Base-by-base conservation (phyloP, 108 stramenopile species). In the Cyclotella baltica region DNA sequence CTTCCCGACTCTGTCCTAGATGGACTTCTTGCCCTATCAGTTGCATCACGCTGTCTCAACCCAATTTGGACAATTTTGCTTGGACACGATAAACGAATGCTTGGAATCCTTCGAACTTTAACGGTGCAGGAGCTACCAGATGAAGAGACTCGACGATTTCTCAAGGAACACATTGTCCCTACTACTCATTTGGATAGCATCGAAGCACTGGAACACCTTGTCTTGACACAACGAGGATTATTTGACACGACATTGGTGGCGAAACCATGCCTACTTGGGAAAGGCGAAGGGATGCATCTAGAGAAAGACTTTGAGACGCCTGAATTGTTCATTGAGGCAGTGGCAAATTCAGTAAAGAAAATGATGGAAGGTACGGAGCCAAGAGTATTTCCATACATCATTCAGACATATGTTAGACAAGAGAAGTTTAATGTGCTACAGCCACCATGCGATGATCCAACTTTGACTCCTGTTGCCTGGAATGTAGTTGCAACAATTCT, bases 341-440 rank as follows among this genome's bases (percentile, higher is more conserved):
- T 48, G 47, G 2, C n/a, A 16, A n/a, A 48, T 2, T 16, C 47
- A 6, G 47, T n/a, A 1, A 48, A 16, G n/a, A 48, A 48, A 48
- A 48, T 48, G 18, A 2, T 48, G 1, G 47, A 48, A n/a, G 6
- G 18, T 2, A n/a, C 47, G 2, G 47, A 48, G 47, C 47, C 4
- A 48, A n/a, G 47, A 48, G 47, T 48, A 6, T 48, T 48, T 48
- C 47, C 47, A n/a, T 48, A 48, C 47, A 48, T 48, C n/a, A n/a
- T n/a, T n/a, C 47, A 48, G 47, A 6, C 47, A 16, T 48, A n/a
- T n/a, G 47, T 48, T 48, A 2, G 47, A 1, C 47, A 48, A n/a
- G n/a, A 48, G n/a, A 48, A 6, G 47, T 48, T 48, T 48, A 48
- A 48, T 48, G 47, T 48, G 47, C 18, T 48, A n/a, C 47, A n/a